Base-by-base conservation (phyloP, 768 basidiomycete species). In the Solioccasus polychromus region DNA sequence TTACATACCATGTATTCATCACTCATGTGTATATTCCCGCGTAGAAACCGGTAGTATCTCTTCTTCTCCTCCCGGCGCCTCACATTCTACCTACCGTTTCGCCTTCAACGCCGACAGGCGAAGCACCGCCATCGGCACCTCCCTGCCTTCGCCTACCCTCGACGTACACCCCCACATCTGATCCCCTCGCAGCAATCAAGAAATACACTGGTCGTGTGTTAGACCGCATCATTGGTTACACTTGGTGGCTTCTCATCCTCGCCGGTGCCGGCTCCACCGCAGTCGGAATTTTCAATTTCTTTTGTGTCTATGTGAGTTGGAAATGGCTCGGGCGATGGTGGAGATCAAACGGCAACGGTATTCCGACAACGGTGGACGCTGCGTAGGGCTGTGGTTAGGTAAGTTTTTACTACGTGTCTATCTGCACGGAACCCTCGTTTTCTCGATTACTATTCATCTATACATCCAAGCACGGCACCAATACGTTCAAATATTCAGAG, bases 21-120 rank as follows among this genome's bases (percentile, higher is more conserved):
- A 22, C n/a, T 29, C 19, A 12, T 15, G 18, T 20, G 39, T 25
- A 11, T 22, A 24, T 34, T 25, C 1, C 17, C 28, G 4, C 42
- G 11, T 53, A 90, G 87, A 96, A 96, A 83, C 94, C 94, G 1
- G 77, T 98, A 39, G 82, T 91, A 14, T 75, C 81, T 24, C 69
- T 92, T 29, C 73, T 93, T 11, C 70, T 81, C 22, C 72, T 92
- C 20, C 82, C 84, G 18, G 56, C 73, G 12, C 59, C 72, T 2
- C 41, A 61, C 5, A 22, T 59, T 15, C 49, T 54, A 7, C 44
- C 71, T 5, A 39, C 62, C 7, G 34, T 37, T 11, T 51, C 61
- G 0, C 30, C 46, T 2, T 42, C 47, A 20, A 26, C 57, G 2
- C 39, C 61, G 2, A 35, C 62, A 8, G 59, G 57, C 20, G 68